Percentiles rank a stretch among this genome's conserved stretches.
Evolutionary conservation across 306 rosid genomes (phyloP).

Genomic region (Malus asiatica): DNA sequence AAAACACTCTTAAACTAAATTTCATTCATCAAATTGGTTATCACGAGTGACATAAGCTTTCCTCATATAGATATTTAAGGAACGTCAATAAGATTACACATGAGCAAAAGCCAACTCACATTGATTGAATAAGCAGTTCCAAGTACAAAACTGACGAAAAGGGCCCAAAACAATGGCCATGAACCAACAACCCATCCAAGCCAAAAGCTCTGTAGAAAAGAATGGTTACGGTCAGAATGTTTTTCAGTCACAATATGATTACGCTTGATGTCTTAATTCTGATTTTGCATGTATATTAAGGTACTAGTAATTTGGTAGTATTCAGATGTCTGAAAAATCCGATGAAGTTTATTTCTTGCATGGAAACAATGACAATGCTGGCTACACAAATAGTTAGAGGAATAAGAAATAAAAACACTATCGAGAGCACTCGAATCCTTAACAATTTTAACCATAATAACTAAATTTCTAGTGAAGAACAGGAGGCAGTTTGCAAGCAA

Average conservation of each 20-base stretch:
- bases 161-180: slow-evolving; percentile 97
- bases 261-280: neutral
- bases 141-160: slow-evolving; percentile 72
- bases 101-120: slow-evolving; percentile 42
- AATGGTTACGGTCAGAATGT: slow-evolving; percentile 22
- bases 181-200: slow-evolving; percentile 92
- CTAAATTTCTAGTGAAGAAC: neutral
- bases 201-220: slow-evolving; percentile 73
- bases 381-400: neutral
- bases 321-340: neutral
- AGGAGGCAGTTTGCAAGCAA: neutral
- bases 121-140: slow-evolving; percentile 96
- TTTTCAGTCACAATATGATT: neutral
- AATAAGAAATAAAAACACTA: neutral
- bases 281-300: neutral
- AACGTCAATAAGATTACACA: neutral
- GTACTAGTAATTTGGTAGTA: neutral
- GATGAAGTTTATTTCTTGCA: neutral
- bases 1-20: neutral
- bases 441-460: neutral
- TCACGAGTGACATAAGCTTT: neutral
- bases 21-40: neutral
- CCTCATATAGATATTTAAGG: neutral
- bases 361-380: neutral
- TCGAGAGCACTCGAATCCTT: neutral